phyloP scores from a whole-genome alignment of 73 alveolate species.

The Paramecium tetraurelia region DNA sequence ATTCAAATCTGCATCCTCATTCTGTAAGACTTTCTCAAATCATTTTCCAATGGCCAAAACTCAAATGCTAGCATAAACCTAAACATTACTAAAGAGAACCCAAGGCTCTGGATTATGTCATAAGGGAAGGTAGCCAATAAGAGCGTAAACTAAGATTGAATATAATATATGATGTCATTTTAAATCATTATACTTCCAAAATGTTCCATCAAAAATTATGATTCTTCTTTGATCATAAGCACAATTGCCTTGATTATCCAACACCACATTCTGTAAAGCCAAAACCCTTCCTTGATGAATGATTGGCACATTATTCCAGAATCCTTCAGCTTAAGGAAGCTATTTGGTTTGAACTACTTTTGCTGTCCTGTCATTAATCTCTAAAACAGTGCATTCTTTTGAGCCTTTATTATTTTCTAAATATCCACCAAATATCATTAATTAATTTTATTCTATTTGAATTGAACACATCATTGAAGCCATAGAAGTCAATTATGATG shows the following conservation, averaged over 20 bases:
- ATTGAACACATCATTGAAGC: neutral
- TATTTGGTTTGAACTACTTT: neutral
- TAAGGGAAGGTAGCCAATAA: neutral
- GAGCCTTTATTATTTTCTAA: neutral
- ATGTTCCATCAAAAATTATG: neutral
- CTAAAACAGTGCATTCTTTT: neutral
- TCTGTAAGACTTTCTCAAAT: neutral
- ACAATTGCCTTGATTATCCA: neutral
- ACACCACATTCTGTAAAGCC: neutral
- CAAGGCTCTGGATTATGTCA: neutral
- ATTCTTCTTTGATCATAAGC: neutral
- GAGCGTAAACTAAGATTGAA: neutral
- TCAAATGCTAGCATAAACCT: neutral
- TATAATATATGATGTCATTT: neutral
- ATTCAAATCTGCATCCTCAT: neutral
- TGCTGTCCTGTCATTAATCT: neutral
- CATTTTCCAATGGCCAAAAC: neutral
- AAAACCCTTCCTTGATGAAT: neutral
- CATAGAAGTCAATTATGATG: neutral
- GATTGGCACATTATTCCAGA: neutral
- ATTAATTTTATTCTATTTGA: neutral
- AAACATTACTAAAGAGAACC: neutral
- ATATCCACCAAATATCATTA: neutral
- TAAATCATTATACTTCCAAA: neutral
- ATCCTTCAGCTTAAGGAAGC: slow-evolving; percentile 18